These are phyloP conservation scores for Exophiala dermatitidis DNA, from an alignment of 2,329 filamentous ascomycete species.

Conservation along the genomic window DNA sequence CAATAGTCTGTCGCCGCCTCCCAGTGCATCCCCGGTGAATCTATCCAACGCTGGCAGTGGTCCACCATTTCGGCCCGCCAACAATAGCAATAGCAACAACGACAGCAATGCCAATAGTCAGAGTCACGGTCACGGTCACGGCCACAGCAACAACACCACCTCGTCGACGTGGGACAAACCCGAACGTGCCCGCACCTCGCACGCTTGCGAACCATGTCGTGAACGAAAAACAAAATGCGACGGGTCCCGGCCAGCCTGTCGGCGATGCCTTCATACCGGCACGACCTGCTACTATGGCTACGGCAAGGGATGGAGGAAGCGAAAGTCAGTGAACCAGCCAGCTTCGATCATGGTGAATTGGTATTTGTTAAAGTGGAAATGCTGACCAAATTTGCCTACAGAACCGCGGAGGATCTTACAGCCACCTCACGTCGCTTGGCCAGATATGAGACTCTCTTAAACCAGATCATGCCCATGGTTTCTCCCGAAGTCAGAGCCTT, in stretches of 20 bases:
- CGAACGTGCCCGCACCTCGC: constrained; percentile 26
- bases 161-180: constrained; percentile 23
- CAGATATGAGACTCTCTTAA: constrained; percentile 25
- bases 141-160: background rate
- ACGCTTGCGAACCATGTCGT: constrained; percentile 27
- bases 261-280: constrained; percentile 26
- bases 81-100: background rate
- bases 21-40: constrained; percentile 3
- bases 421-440: constrained; percentile 24
- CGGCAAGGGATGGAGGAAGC: constrained; percentile 28
- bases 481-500: constrained; percentile 22
- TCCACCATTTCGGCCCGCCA: constrained; percentile 9
- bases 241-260: constrained; percentile 25
- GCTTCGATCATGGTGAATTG: too few species aligned
- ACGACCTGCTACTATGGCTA: constrained; percentile 27
- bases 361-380: background rate
- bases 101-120: constrained; percentile 1
- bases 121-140: background rate
- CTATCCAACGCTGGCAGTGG: constrained; percentile 6
- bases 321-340: constrained; percentile 21
- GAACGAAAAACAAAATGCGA: constrained; percentile 28
- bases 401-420: constrained; percentile 26
- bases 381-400: constrained; percentile 10
- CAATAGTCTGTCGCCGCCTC: constrained; percentile 10
- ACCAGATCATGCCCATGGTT: constrained; percentile 25